Conservation (phyloP, 148 eudicot species). For the Rhododendron kiyosumense region DNA sequence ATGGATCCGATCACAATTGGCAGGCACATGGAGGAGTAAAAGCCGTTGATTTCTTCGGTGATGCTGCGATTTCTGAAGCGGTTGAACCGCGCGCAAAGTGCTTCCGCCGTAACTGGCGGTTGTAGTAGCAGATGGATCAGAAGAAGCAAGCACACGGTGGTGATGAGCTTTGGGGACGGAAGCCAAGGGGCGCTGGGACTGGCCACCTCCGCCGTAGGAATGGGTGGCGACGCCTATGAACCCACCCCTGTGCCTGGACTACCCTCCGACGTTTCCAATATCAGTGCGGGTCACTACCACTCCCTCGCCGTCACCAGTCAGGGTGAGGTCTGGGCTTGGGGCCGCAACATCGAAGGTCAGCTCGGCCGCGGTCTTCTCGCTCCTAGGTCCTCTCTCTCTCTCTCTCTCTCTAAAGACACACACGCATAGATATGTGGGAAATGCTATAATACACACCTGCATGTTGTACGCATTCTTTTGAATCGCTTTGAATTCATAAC, state of each 20-base stretch:
- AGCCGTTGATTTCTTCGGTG: background rate
- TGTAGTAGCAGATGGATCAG: conserved; percentile 20
- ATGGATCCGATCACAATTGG: background rate
- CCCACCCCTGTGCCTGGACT: conserved; percentile 70
- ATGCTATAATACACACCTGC: too few species aligned
- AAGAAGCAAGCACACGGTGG: conserved; percentile 25
- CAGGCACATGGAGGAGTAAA: background rate
- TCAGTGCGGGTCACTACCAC: conserved; percentile 87
- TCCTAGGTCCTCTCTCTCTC: conserved; percentile 46
- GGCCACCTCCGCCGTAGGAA: conserved; percentile 49
- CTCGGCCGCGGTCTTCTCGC: conserved; percentile 69
- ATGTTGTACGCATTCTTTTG: too few species aligned
- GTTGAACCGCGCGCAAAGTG: background rate
- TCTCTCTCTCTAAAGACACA: background rate
- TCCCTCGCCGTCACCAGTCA: conserved; percentile 79
- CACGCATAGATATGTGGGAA: too few species aligned
- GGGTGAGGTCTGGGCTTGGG: conserved; percentile 97
- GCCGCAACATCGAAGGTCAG: conserved; percentile 77
- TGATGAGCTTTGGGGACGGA: conserved; percentile 92
- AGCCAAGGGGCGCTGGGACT: conserved; percentile 85
- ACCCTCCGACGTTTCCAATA: conserved; percentile 52
- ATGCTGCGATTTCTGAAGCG: conserved; percentile 8
- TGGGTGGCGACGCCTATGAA: conserved; percentile 78
- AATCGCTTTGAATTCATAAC: too few species aligned
- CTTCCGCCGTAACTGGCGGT: background rate